These are phyloP conservation scores for Haemoproteus tartakovskyi DNA, from an alignment of 169 alveolate genomes.

Conservation along the genomic window DNA sequence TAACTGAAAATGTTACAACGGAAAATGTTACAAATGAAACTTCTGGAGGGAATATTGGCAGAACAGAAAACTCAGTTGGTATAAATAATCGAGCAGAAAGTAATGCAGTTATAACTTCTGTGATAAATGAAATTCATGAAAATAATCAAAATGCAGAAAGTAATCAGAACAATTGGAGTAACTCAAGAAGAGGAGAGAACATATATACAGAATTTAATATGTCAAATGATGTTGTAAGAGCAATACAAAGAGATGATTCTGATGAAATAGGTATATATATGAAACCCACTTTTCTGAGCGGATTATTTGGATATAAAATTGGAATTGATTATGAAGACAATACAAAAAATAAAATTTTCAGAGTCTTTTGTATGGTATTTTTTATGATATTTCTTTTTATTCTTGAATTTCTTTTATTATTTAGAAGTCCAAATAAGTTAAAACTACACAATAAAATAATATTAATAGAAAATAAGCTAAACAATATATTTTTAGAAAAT, in stretches of 20 bases:
- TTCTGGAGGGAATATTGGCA: background rate
- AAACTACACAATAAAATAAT: constrained; percentile 11
- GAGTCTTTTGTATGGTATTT: constrained; percentile 23
- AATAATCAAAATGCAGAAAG: no score
- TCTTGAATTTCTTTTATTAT: constrained; percentile 42
- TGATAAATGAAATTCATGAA: no score
- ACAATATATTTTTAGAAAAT: constrained; percentile 3
- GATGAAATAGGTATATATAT: constrained; percentile 27
- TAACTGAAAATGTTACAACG: background rate
- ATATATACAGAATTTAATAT: no score
- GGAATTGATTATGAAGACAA: constrained; percentile 36
- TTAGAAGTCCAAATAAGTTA: constrained; percentile 36
- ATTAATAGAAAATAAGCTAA: constrained; percentile 28
- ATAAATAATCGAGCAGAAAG: no score
- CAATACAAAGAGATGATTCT: background rate
- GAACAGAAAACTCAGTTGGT: background rate
- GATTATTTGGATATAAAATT: constrained; percentile 49
- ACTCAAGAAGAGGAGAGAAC: no score
- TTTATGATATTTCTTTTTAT: constrained; percentile 22
- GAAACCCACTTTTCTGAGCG: constrained; percentile 29
- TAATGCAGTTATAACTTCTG: no score
- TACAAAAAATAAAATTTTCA: constrained; percentile 20
- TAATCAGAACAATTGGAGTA: no score
- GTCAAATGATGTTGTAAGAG: constrained; percentile 3
- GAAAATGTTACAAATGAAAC: background rate